Conservation (phyloP, 1,284 basidiomycete species). For the Pseudozyma thailandica region DNA sequence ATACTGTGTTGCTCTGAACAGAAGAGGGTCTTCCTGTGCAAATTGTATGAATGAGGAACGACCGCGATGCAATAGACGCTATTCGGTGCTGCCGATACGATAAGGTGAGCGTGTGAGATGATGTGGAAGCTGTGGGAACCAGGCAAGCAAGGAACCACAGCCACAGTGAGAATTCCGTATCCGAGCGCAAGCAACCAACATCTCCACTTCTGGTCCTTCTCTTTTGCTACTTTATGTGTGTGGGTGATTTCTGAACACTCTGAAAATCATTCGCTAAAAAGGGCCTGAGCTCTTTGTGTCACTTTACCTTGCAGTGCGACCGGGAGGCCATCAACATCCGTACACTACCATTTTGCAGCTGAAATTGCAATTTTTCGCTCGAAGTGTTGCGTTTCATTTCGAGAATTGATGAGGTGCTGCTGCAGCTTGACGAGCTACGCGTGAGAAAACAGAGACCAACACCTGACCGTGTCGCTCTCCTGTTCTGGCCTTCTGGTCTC, state of each 20-base stretch:
- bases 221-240: background rate
- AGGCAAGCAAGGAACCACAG: background rate
- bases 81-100: constrained; percentile 4
- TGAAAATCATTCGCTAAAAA: background rate
- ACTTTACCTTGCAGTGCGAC: no score
- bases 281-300: no score
- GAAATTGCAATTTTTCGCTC: background rate
- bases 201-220: constrained; percentile 16
- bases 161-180: background rate
- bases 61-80: background rate
- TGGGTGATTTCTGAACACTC: background rate
- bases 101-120: background rate
- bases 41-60: no score
- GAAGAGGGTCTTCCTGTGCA: no score
- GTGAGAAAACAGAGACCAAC: constrained; percentile 22
- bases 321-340: background rate
- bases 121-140: background rate
- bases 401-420: background rate
- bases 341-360: background rate
- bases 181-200: constrained; percentile 11
- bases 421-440: background rate
- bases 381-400: background rate
- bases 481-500: no score
- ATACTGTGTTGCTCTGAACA: background rate
- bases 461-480: constrained; percentile 33